Conservation (phyloP, 306 rosid species). For the Abrus pulchellus region DNA sequence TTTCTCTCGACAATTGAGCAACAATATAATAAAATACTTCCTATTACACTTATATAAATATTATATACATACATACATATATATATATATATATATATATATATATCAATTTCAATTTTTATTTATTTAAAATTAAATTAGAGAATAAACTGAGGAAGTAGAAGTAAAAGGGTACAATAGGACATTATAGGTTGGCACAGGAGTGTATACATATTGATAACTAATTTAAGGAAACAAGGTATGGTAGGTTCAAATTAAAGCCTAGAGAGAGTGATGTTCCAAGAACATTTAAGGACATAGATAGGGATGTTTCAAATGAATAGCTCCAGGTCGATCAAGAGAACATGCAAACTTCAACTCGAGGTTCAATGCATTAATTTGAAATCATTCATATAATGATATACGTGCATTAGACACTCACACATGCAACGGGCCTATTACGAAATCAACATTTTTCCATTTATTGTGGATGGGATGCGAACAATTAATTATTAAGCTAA, state of each 20-base stretch:
- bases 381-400: conserved; percentile 16
- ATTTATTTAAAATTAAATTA: not conserved
- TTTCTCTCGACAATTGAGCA: conserved; percentile 61
- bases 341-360: conserved; percentile 14
- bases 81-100: too few relatives aligned
- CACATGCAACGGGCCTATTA: conserved; percentile 44
- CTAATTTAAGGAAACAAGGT: conserved; percentile 37
- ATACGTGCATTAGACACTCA: conserved; percentile 60
- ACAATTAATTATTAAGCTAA: conserved; percentile 10
- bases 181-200: conserved; percentile 24
- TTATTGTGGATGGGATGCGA: not conserved
- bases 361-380: conserved; percentile 2
- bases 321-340: conserved; percentile 31
- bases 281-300: conserved; percentile 40
- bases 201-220: conserved; percentile 23
- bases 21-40: not conserved
- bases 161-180: conserved; percentile 40
- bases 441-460: conserved; percentile 9
- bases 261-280: conserved; percentile 37
- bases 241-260: conserved; percentile 30
- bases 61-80: too few relatives aligned
- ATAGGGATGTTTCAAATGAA: conserved; percentile 32
- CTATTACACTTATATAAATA: not conserved
- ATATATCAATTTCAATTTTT: too few relatives aligned
- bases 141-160: not conserved